Percentiles rank a stretch among this genome's conserved stretches.
phyloP scores from a whole-genome alignment of 257 asterid genomes.

The Penstemon eatonii region DNA sequence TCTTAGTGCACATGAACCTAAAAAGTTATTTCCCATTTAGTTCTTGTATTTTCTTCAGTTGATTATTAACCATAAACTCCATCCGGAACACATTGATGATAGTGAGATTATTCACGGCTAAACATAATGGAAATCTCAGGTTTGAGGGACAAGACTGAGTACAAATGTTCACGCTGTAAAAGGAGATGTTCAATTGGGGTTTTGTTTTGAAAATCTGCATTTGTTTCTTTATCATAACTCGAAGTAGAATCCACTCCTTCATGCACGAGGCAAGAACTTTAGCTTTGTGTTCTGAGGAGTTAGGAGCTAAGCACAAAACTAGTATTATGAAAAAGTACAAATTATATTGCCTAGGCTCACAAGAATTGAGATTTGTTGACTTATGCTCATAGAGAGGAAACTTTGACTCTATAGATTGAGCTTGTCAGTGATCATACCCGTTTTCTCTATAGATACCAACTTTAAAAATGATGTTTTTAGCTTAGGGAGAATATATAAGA shows the following conservation, averaged over 20 bases:
- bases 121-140: slow-evolving; percentile 3
- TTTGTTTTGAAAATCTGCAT: slow-evolving; percentile 1
- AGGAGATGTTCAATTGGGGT: background rate
- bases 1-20: slow-evolving; percentile 22
- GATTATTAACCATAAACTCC: background rate
- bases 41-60: slow-evolving; percentile 18
- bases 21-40: slow-evolving; percentile 2
- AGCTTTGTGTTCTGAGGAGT: slow-evolving; percentile 9
- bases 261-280: background rate
- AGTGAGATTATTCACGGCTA: background rate
- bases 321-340: background rate
- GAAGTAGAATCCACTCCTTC: background rate
- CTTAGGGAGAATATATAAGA: no score
- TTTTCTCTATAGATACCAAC: background rate
- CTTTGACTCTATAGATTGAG: background rate
- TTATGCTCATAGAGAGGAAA: background rate
- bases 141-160: background rate
- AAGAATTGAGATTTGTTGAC: background rate
- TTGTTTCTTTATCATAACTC: slow-evolving; percentile 2
- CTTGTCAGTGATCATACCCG: background rate
- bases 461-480: background rate
- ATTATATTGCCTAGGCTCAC: background rate
- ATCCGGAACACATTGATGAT: background rate
- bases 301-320: background rate
- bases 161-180: background rate